phyloP scores from a whole-genome alignment of 441 rosid genomes.

The Sinapis alba region DNA sequence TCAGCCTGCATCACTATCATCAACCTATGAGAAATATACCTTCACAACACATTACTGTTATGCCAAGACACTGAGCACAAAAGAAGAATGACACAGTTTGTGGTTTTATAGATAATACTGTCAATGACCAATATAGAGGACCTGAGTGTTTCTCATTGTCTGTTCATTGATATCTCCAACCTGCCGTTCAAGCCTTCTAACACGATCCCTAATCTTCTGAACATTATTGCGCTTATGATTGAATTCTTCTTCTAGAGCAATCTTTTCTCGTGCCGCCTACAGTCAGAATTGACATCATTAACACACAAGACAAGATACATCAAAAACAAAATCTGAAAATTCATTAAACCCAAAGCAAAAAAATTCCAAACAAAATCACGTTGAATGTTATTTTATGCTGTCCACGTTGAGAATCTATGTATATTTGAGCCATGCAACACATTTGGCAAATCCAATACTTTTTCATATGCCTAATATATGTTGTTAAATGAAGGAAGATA shows the following conservation, averaged over 20 bases:
- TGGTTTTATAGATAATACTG: neutral
- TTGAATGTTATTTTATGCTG: conserved; percentile 3
- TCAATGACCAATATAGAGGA: conserved; percentile 32
- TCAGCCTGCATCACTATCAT: conserved; percentile 62
- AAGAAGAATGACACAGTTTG: conserved; percentile 4
- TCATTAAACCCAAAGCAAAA: neutral
- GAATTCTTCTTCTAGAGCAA: conserved; percentile 63
- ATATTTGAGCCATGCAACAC: neutral
- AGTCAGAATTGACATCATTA: conserved; percentile 27
- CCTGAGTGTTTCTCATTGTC: conserved; percentile 82
- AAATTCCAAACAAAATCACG: conserved; percentile 7
- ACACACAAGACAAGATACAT: conserved; percentile 7
- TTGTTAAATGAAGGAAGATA: neutral
- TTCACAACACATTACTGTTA: neutral
- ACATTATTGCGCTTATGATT: conserved; percentile 47
- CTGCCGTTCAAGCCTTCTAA: conserved; percentile 66
- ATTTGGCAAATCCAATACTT: conserved; percentile 8
- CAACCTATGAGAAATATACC: conserved; percentile 31
- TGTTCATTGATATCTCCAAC: conserved; percentile 74
- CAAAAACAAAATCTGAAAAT: neutral
- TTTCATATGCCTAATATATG: neutral
- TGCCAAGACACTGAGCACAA: conserved; percentile 24
- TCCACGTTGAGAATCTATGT: conserved; percentile 4
- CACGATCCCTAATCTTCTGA: conserved; percentile 51
- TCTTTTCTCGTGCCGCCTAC: conserved; percentile 74